Evolutionary conservation across 768 basidiomycete genomes (phyloP), one percentile per base, ranked within the genome.

Genomic region (Porphyrellus cyaneotinctus): DNA sequence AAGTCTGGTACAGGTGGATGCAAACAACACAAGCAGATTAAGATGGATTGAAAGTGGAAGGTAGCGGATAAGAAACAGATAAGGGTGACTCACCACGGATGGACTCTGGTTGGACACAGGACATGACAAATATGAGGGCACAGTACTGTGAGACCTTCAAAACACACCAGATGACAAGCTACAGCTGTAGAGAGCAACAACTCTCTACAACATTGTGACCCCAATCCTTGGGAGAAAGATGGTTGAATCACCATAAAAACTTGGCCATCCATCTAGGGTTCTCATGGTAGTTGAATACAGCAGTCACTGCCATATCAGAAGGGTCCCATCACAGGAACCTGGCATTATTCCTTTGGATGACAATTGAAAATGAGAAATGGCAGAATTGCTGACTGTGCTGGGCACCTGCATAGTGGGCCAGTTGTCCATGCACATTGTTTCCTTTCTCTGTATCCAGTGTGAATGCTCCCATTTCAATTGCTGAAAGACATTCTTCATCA

Each of bases 261-360:
- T 49, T 11, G 1, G 30, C 37, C 30, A 49, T 31, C 15, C 4
- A 8, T 5, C 2, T 4, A 6, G 37, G 47, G 4, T 39, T 17
- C 10, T 12, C 17, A 3, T 12, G 30, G 15, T 43, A 50, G 23
- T 42, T 33, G 32, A 50, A 50, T 2, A 6, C 31, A 12, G 23
- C 14, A 1, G 32, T 50, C 12, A 50, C 23, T 2, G 26, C 23
- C 2, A 32, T 26, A 4, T 13, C 31, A 6, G 60, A 43, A 10
- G 67, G 67, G 53, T 75, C 74, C 67, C 68, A 75, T 38, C 64
- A 61, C 23, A 75, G 52, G 37, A 75, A 62, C 5, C 71, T 57
- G 2, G 66, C 69, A 39, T 30, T 33, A 3, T 55, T 28, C 8
- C 59, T 59, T 45, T 51, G 62, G n/a, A 75, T 54, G 23, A 66